Evolutionary conservation across 805 yeast species (phyloP), one percentile per base, ranked within the genome.

Genomic region (Starmera caribaea): DNA sequence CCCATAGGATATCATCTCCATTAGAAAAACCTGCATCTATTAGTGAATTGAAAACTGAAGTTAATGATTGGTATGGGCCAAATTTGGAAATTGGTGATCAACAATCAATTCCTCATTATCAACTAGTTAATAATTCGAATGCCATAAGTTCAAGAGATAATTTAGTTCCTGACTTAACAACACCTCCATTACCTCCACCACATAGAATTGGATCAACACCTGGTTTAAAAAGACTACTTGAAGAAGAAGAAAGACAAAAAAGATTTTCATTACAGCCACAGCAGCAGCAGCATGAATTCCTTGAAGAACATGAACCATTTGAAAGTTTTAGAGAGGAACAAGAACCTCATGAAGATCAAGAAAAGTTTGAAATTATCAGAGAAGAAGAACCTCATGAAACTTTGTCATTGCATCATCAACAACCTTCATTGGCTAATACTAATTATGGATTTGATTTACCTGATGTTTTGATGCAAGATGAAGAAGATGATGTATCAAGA

Each of bases 1-100:
- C 40, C 26, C 45, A 44, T 30, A 34, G 8, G 11, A 31, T 35
- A 10, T 37, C 42, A 17, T 31, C 21, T 36, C 44, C 36, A 30
- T 30, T 40, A 13, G 43, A 40, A 34, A 40, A 39, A 31, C 47
- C 38, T 24, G 38, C 48, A 40, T 48, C 48, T 28, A 52, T 53
- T 5, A 42, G 54, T 8, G 59, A 53, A 35, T 16, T 54, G 26
- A 49, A 50, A 40, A 53, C 47, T 43, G 58, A 54, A 16, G 52
- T 48, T 15, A 51, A 49, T 27, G 41, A 49, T 21, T 48, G 49
- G 50, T 38, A 43, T 15, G 30, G 32, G 8, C 32, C 42, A 27
- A 34, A 17, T 15, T 28, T 32, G 3, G 16, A 24, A 1, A 16
- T 30, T 11, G 14, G 35, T 9, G 39, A 40, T 10, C 37, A 38